phyloP scores from a whole-genome alignment of 2,329 filamentous ascomycete genomes.

The Thelonectria olida region DNA sequence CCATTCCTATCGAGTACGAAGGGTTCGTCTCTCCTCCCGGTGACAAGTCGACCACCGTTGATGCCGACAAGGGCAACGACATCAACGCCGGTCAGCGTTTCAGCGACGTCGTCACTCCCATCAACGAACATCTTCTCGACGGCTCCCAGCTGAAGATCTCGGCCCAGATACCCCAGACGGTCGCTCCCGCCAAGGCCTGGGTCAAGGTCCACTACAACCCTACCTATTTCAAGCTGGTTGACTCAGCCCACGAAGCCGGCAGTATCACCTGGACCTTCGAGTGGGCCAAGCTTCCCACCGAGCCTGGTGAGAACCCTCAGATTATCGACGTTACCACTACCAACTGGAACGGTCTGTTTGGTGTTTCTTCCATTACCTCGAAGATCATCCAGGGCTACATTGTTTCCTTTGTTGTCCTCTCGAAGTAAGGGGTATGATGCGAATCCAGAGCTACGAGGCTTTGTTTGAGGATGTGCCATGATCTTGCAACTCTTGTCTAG shows the following conservation, averaged over 20 bases:
- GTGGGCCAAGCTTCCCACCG: conserved; percentile 7
- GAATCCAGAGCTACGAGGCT: background rate
- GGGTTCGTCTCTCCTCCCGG: background rate
- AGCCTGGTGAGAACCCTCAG: background rate
- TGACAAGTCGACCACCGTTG: background rate
- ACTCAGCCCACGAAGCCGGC: background rate
- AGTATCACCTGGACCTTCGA: conserved; percentile 2
- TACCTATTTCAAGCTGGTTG: conserved; percentile 1
- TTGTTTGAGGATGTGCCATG: background rate
- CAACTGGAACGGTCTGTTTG: conserved; percentile 12
- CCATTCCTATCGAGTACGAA: conserved; percentile 5
- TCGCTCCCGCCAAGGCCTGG: background rate
- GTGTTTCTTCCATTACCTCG: background rate
- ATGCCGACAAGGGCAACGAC: background rate
- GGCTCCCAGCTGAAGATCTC: background rate
- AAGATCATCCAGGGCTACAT: background rate
- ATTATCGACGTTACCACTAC: conserved; percentile 7
- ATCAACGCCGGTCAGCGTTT: background rate
- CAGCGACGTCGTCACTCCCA: background rate
- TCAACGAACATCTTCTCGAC: background rate
- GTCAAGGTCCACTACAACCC: conserved; percentile 2
- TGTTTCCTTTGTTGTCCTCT: background rate
- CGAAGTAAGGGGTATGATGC: background rate
- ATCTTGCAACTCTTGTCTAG: too few relatives aligned
- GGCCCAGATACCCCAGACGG: background rate